A percentile compares a stretch with the other conserved stretches of the same genome.
Conservation (phyloP, 805 yeast species). For the Kluyveromyces siamensis region DNA sequence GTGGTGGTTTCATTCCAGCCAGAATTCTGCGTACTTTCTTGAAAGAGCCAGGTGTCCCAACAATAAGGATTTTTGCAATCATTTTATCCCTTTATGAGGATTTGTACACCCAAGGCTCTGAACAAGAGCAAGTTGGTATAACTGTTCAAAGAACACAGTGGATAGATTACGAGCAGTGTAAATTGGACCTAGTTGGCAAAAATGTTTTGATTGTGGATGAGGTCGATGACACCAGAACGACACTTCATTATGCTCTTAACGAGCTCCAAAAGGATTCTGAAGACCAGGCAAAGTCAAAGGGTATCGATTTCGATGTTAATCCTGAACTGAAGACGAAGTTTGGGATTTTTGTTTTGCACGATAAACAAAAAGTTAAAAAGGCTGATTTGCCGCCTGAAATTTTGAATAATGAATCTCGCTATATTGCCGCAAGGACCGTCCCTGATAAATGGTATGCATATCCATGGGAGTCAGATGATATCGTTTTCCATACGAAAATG, state of each 20-base stretch:
- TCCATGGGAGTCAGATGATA: slow-evolving; percentile 79
- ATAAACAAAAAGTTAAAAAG: slow-evolving; percentile 61
- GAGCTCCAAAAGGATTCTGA: slow-evolving; percentile 67
- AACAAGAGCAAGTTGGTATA: slow-evolving; percentile 51
- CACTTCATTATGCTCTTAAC: slow-evolving; percentile 68
- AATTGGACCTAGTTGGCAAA: slow-evolving; percentile 53
- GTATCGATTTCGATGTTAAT: slow-evolving; percentile 33
- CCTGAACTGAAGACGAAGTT: slow-evolving; percentile 50
- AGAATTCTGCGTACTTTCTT: slow-evolving; percentile 89
- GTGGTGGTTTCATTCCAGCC: slow-evolving; percentile 97
- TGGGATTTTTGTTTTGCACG: slow-evolving; percentile 71
- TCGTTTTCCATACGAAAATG: slow-evolving; percentile 60
- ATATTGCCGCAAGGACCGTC: slow-evolving; percentile 66
- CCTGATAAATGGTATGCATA: slow-evolving; percentile 81
- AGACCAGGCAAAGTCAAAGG: slow-evolving; percentile 46
- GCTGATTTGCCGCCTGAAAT: slow-evolving; percentile 63
- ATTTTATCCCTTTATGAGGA: slow-evolving; percentile 89
- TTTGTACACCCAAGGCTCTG: slow-evolving; percentile 49
- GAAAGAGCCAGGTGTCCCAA: slow-evolving; percentile 80
- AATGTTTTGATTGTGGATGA: slow-evolving; percentile 70
- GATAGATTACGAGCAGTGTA: slow-evolving; percentile 65
- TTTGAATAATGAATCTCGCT: slow-evolving; percentile 44
- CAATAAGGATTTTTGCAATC: slow-evolving; percentile 89
- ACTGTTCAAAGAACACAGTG: slow-evolving; percentile 73
- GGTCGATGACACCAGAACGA: slow-evolving; percentile 81